These are phyloP conservation scores for Sphaerosporella brunnea DNA, from an alignment of 495 filamentous ascomycete genomes.

Conservation along the genomic window DNA sequence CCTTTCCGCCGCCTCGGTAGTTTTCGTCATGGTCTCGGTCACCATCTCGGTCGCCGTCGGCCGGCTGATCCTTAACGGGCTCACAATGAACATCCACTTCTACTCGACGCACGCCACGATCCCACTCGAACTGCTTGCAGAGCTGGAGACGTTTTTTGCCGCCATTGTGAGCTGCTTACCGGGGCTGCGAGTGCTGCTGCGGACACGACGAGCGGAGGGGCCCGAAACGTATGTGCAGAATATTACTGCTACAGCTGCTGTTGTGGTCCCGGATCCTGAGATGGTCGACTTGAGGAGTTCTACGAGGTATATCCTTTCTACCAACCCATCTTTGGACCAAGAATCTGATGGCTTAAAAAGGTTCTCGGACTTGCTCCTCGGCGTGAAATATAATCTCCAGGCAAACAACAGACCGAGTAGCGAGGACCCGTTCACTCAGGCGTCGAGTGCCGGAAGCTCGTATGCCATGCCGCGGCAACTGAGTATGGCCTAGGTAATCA, in stretches of 20 bases:
- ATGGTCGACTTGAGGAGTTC: neutral
- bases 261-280: neutral
- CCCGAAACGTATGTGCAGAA: neutral
- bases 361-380: no score
- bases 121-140: constrained; percentile 2
- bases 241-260: no score
- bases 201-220: neutral
- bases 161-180: constrained; percentile 1
- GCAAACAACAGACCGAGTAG: neutral
- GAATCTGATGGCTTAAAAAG: no score
- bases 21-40: neutral
- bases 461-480: neutral
- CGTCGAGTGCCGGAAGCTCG: neutral
- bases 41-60: neutral
- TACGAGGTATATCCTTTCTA: neutral
- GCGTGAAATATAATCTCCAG: no score
- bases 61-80: neutral
- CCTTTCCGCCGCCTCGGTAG: neutral
- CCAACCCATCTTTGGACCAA: neutral
- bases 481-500: neutral
- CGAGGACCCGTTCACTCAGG: neutral
- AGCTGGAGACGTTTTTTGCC: constrained; percentile 3
- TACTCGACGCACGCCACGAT: neutral
- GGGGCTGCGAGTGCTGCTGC: constrained; percentile 1
- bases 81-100: neutral